Evolutionary conservation across 257 asterid genomes (phyloP).

Genomic region (Hygrophila difformis): DNA sequence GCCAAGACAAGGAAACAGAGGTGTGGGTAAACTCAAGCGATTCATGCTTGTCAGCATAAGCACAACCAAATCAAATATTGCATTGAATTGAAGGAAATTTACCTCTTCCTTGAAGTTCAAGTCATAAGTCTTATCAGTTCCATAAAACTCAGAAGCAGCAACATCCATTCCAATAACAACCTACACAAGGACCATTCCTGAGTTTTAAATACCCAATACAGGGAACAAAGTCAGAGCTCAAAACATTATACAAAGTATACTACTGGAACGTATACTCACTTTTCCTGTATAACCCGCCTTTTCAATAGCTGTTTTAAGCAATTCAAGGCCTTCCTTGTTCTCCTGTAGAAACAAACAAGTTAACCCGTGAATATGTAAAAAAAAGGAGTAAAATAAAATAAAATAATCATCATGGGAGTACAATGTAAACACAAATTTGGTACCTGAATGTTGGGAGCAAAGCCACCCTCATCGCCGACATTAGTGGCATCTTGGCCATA

Average conservation of each 20-base stretch:
- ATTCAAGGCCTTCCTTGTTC: slow-evolving; percentile 96
- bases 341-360: slow-evolving; percentile 41
- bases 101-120: slow-evolving; percentile 98
- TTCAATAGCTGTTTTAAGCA: slow-evolving; percentile 90
- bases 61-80: too few species aligned
- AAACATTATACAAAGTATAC: too few species aligned
- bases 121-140: slow-evolving; percentile 67
- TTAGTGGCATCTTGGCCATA: slow-evolving; percentile 96
- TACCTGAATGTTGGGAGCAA: slow-evolving; percentile 97
- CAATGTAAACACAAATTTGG: not conserved
- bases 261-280: too few species aligned
- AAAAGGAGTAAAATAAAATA: too few species aligned
- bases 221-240: too few species aligned
- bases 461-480: slow-evolving; percentile 98
- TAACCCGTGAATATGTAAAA: slow-evolving; percentile 13
- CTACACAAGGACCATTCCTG: slow-evolving; percentile 33
- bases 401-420: too few species aligned
- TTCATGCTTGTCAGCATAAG: too few species aligned
- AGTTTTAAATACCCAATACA: too few species aligned
- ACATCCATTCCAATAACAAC: slow-evolving; percentile 99
- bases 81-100: too few species aligned
- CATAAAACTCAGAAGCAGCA: slow-evolving; percentile 97
- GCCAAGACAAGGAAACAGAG: slow-evolving; percentile 16
- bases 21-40: not conserved
- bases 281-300: slow-evolving; percentile 91